Conservation (phyloP, 768 basidiomycete species). For the Heimioporus sp. region DNA sequence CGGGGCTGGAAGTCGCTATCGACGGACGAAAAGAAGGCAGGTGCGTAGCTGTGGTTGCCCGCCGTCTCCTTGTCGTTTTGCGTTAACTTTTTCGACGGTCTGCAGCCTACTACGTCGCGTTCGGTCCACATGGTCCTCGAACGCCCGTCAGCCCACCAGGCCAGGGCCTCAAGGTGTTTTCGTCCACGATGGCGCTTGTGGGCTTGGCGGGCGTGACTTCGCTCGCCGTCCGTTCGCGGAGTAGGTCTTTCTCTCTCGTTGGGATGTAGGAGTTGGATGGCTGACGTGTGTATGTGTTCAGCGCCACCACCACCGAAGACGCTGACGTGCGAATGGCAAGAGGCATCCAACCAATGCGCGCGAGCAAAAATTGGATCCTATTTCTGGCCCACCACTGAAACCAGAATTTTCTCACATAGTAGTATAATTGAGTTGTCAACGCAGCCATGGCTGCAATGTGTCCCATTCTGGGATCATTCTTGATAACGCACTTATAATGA, state of each 20-base stretch:
- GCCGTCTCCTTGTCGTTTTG: background rate
- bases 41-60: conserved; percentile 51
- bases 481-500: background rate
- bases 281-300: conserved; percentile 27
- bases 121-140: conserved; percentile 94
- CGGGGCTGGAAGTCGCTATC: conserved; percentile 93
- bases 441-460: background rate
- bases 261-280: background rate
- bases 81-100: background rate
- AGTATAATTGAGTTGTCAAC: background rate
- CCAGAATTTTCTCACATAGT: background rate
- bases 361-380: conserved; percentile 87
- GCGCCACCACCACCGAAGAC: conserved; percentile 76
- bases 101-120: conserved; percentile 95
- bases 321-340: conserved; percentile 90
- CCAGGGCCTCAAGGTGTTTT: conserved; percentile 64
- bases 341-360: conserved; percentile 81
- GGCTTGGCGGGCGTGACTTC: conserved; percentile 57
- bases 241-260: conserved; percentile 42
- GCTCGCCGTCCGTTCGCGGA: conserved; percentile 45
- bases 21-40: conserved; percentile 96
- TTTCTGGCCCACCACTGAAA: conserved; percentile 52
- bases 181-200: conserved; percentile 56
- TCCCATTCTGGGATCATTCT: background rate
- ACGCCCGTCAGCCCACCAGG: conserved; percentile 75